phyloP scores from a whole-genome alignment of 2,329 filamentous ascomycete species.

The Dactylonectria macrodidyma region DNA sequence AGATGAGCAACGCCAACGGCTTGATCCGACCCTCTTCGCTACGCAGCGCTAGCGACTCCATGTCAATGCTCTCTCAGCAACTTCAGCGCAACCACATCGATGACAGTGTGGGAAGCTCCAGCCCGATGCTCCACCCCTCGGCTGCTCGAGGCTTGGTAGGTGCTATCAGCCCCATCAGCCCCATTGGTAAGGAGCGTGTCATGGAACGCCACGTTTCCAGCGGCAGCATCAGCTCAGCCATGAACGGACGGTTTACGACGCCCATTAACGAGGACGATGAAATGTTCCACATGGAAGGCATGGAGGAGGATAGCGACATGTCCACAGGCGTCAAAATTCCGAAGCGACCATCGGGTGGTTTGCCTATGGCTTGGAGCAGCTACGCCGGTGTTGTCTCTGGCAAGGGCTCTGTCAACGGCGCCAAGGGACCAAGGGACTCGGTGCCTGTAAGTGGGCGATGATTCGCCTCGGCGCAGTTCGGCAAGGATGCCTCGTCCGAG shows the following conservation, averaged over 20 bases:
- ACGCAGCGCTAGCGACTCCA: conserved; percentile 64
- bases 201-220: conserved; percentile 73
- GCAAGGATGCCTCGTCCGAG: background rate
- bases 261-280: conserved; percentile 77
- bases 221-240: conserved; percentile 69
- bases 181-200: conserved; percentile 59
- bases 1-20: conserved; percentile 61
- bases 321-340: conserved; percentile 61
- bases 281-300: conserved; percentile 73
- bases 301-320: conserved; percentile 73
- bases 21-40: conserved; percentile 56
- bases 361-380: conserved; percentile 58
- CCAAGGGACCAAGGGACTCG: conserved; percentile 50
- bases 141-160: conserved; percentile 57
- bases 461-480: conserved; percentile 25
- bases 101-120: conserved; percentile 61
- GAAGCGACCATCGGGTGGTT: conserved; percentile 65
- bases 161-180: conserved; percentile 55
- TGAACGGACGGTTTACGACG: conserved; percentile 72
- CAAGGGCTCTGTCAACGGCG: conserved; percentile 47
- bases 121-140: conserved; percentile 67
- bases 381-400: conserved; percentile 56
- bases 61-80: conserved; percentile 74
- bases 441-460: conserved; percentile 52
- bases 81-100: conserved; percentile 72